Evolutionary conservation across 768 basidiomycete species (phyloP).

Genomic region (Leccinum pellstonianum): DNA sequence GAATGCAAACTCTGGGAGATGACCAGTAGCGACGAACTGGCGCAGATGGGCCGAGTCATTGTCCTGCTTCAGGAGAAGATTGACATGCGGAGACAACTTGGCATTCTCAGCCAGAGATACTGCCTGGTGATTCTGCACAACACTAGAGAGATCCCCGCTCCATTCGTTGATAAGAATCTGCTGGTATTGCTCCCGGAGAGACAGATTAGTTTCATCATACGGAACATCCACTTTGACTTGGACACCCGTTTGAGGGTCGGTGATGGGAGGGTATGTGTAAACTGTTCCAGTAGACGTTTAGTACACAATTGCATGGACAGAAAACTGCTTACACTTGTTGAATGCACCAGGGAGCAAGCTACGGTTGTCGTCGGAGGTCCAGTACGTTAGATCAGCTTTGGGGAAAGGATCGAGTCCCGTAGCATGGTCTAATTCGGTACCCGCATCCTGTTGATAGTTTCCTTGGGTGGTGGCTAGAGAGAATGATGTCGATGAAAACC

Average conservation of each 20-base stretch:
- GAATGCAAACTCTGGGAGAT: slow-evolving; percentile 20
- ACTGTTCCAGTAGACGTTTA: slow-evolving; percentile 4
- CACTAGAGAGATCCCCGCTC: background rate
- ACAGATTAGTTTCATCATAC: background rate
- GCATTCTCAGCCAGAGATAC: background rate
- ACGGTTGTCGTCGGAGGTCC: slow-evolving; percentile 17
- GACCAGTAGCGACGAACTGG: slow-evolving; percentile 5
- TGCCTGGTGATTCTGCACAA: background rate
- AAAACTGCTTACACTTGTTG: slow-evolving; percentile 8
- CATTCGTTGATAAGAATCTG: slow-evolving; percentile 6
- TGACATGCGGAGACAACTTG: slow-evolving; percentile 1
- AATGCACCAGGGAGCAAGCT: background rate
- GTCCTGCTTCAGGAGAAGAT: slow-evolving; percentile 7
- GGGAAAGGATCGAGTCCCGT: slow-evolving; percentile 18
- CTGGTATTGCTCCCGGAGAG: slow-evolving; percentile 10
- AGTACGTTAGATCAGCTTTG: slow-evolving; percentile 4
- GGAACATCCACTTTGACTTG: slow-evolving; percentile 18
- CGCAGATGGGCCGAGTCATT: background rate
- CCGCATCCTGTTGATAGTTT: slow-evolving; percentile 1
- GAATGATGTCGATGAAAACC: background rate
- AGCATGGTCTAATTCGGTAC: background rate
- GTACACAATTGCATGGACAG: background rate
- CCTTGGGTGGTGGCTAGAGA: slow-evolving; percentile 6
- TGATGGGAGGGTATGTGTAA: slow-evolving; percentile 23
- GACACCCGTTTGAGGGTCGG: slow-evolving; percentile 1